Base-by-base conservation (phyloP, 1,284 basidiomycete species). In the Xerocomus nothofagi region DNA sequence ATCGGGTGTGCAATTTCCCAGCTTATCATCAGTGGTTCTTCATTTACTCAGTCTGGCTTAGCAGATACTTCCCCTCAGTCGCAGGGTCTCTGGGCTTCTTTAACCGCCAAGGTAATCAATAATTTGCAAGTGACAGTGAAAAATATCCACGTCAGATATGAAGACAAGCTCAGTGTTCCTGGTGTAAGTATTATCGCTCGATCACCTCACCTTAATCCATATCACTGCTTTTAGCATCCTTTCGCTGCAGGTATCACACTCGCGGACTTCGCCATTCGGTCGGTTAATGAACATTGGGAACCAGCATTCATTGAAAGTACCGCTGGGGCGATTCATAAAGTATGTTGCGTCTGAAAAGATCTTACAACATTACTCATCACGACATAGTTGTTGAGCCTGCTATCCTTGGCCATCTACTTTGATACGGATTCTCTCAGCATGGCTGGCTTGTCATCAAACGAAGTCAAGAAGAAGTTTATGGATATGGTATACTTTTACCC, bases 61-160 rank as follows among this genome's bases (percentile, higher is more conserved):
- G 32, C 34, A 65, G 83, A 82, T 61, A 80, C 88, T 54, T 80
- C 86, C 37, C 77, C 84, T 14, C 88, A 96, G 67, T 81, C 85
- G 10, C 86, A 93, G 70, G 87, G 88, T 21, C 80, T 96, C 55
- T 78, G 91, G 58, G 81, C 90, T 41, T 94, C 93, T 17, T 76
- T 99, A 53, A 84, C 90, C 43, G 83, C 90, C 41, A 96, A 97
- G 68, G 86, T 99, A 54, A 82, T 99, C 58, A 97, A 99, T 71
- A 99, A 99, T 66, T 72, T 99, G 15, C 97, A 99, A 73, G 84
- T 99, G 32, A 95, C 93, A 15, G 85, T 99, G 53, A 91, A 89
- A 72, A 94, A 96, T 60, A 91, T 98, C 43, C 95, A 98, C 66
- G 75, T 99, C 45, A 88, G 97, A 42, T 99, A 99, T 63, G 97